Conservation (phyloP, 192 early-diverging fungal species). For the Backusella parvicylindrica region DNA sequence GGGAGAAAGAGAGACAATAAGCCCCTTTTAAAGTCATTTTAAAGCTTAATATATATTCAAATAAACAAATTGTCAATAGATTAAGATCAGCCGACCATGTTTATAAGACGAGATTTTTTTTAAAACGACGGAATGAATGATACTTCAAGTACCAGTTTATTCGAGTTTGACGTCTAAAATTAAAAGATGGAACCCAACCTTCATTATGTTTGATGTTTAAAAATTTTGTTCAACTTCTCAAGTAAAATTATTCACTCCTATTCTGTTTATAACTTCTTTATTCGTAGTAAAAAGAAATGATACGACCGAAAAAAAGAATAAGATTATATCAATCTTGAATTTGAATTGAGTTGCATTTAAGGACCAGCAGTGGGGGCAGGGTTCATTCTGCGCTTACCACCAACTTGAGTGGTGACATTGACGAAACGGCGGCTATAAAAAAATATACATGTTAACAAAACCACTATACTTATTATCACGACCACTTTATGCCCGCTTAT, state of each 20-base stretch:
- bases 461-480: not conserved
- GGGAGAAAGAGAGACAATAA: constrained; percentile 4
- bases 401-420: constrained; percentile 82
- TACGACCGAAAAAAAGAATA: not conserved
- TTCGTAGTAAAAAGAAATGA: not conserved
- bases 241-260: not conserved
- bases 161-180: not conserved
- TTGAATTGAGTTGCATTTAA: constrained; percentile 19
- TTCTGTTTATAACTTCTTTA: constrained; percentile 6
- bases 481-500: not conserved
- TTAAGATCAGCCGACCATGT: not conserved
- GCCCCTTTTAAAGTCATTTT: not conserved
- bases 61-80: not conserved
- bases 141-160: not conserved
- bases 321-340: not conserved
- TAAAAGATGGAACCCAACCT: not conserved
- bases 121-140: not conserved
- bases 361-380: constrained; percentile 47
- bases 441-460: not conserved
- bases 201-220: not conserved
- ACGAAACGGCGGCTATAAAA: constrained; percentile 81
- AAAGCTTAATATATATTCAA: not conserved
- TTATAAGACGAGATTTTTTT: not conserved
- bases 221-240: not conserved
- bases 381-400: constrained; percentile 85